Conservation (phyloP, 345 rosid genomes). For the Garcia nutans region DNA sequence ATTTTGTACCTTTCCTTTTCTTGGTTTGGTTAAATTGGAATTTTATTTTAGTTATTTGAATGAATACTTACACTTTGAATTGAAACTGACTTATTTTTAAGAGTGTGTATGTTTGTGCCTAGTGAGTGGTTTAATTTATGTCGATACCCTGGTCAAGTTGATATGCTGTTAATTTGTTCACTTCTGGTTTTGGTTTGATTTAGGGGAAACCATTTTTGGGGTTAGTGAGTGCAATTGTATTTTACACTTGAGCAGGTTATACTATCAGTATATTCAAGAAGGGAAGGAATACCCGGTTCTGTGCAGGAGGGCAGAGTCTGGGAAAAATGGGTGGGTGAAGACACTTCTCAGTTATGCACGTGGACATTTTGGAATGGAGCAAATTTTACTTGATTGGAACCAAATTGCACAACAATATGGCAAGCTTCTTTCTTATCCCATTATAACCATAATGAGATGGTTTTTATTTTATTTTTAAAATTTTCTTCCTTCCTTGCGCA, state of each 20-base stretch:
- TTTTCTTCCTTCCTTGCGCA: not conserved
- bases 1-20: conserved; percentile 16
- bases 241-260: conserved; percentile 46
- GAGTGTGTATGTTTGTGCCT: not conserved
- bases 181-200: not conserved
- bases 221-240: not conserved
- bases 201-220: not conserved
- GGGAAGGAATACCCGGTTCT: conserved; percentile 87
- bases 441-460: conserved; percentile 1
- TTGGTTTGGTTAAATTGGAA: not conserved
- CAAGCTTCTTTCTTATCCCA: conserved; percentile 27
- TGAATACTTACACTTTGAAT: not conserved
- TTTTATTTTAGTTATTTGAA: not conserved
- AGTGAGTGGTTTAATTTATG: not conserved
- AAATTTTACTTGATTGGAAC: conserved; percentile 90
- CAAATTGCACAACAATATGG: conserved; percentile 74
- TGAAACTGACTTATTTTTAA: not conserved
- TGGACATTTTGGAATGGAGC: conserved; percentile 43
- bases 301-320: conserved; percentile 48
- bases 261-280: conserved; percentile 69
- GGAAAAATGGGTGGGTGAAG: conserved; percentile 38
- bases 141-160: not conserved
- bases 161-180: not conserved
- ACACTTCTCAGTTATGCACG: conserved; percentile 30
- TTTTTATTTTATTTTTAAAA: not conserved